Base-by-base conservation (phyloP, 768 basidiomycete species). In the Boletellus ananas region DNA sequence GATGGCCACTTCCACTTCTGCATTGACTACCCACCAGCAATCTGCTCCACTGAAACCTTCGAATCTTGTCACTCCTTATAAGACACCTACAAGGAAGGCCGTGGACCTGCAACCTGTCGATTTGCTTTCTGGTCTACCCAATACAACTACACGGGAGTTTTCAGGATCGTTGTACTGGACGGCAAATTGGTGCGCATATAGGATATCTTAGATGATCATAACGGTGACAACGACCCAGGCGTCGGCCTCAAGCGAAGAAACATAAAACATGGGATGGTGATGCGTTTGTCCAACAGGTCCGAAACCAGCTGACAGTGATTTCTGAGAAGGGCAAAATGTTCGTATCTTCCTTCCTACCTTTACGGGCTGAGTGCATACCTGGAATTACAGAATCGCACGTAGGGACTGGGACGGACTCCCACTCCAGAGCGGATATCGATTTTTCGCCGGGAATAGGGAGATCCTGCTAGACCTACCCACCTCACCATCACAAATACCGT, bases 221-320 rank as follows among this genome's bases (percentile, higher is more conserved):
- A 38, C 36, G 43, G 34, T 43, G 46, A 56, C 37, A 18, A 13
- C 39, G 42, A 34, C 21, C 6, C 49, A 90, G 90, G 89, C 78
- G 90, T 34, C 87, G 84, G 58, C 79, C 74, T 12, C 80, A 84
- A 59, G 70, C 68, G 5, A 88, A 77, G 72, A 93, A 93, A 67
- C 79, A 90, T 58, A 87, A 88, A 62, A 87, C 84, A 0, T 94
- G 93, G 91, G 90, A 93, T 49, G 90, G 85, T 3, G 89, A 85
- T 54, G 83, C 77, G 8, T 86, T 78, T 65, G 72, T 87, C 21
- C 79, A 80, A 27, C 71, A 74, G 34, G 63, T 67, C 31, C 74
- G 71, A 18, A 74, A 74, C 12, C 79, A 77, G 51, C 61, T 88
- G 18, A 76, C 74, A 1, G 77, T 90, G 72, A 68, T 87, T 35